Evolutionary conservation across 1,284 basidiomycete species (phyloP).

Genomic region (Athelia psychrophila): DNA sequence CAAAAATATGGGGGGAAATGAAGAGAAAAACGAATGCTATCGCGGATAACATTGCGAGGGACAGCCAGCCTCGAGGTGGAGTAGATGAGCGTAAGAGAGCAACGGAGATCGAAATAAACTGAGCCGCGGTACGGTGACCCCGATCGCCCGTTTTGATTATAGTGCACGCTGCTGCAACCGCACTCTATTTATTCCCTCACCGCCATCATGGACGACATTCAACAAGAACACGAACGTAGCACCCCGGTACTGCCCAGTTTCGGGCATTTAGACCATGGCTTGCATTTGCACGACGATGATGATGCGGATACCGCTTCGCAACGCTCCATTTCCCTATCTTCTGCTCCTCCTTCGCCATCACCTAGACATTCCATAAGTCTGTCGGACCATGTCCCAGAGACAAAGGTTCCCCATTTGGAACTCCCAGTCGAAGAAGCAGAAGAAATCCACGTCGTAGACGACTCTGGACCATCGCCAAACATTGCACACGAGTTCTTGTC

Average conservation of each 20-base stretch:
- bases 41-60: not conserved
- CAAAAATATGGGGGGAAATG: not conserved
- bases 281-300: slow-evolving; percentile 30
- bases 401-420: slow-evolving; percentile 21
- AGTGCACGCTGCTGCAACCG: not conserved
- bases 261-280: too few species aligned
- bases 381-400: not conserved
- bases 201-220: too few species aligned
- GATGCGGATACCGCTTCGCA: slow-evolving; percentile 80
- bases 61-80: too few species aligned
- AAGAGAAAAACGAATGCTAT: slow-evolving; percentile 1
- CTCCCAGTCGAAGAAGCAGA: slow-evolving; percentile 1
- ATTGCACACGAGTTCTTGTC: slow-evolving; percentile 34
- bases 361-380: slow-evolving; percentile 31
- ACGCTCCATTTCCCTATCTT: slow-evolving; percentile 71
- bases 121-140: too few species aligned
- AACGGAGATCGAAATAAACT: not conserved
- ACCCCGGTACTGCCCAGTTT: too few species aligned
- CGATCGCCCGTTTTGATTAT: too few species aligned
- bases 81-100: not conserved
- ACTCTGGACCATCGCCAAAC: not conserved
- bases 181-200: not conserved
- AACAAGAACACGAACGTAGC: too few species aligned
- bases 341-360: slow-evolving; percentile 49
- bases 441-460: not conserved